Conservation (phyloP, 179 eudicot species). For the Actinidia polygama region DNA sequence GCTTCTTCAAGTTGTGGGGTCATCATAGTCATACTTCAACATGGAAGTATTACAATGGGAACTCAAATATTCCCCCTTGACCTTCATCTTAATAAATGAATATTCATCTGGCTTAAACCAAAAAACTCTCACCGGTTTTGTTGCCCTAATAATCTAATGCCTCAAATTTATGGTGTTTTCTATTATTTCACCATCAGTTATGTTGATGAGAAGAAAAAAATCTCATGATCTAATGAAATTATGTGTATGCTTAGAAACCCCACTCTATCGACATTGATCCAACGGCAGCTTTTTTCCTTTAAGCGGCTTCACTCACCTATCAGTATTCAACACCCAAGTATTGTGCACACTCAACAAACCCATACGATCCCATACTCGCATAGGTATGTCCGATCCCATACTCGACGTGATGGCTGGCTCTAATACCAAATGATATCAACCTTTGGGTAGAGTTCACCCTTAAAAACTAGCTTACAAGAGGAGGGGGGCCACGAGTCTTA, state of each 20-base stretch:
- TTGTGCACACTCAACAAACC: too few species aligned
- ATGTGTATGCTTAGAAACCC: background rate
- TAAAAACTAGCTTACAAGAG: too few species aligned
- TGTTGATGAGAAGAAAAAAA: background rate
- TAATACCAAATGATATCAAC: too few species aligned
- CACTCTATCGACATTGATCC: background rate
- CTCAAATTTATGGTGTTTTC: background rate
- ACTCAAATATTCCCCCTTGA: background rate
- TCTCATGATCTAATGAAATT: background rate
- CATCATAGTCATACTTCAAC: background rate
- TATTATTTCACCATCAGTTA: background rate
- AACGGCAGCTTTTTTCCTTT: too few species aligned
- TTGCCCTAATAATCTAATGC: background rate
- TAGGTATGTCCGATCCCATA: too few species aligned
- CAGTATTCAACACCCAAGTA: too few species aligned
- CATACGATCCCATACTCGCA: too few species aligned
- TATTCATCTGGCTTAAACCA: background rate
- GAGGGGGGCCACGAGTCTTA: too few species aligned
- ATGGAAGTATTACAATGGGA: background rate
- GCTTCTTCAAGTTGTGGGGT: too few species aligned
- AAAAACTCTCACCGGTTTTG: background rate
- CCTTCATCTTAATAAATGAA: background rate
- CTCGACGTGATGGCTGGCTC: too few species aligned
- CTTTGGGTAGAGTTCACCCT: too few species aligned
- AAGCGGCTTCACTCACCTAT: too few species aligned